Conservation (phyloP, 371 early-diverging fungal genomes). For the Haplosporangium sp. region DNA sequence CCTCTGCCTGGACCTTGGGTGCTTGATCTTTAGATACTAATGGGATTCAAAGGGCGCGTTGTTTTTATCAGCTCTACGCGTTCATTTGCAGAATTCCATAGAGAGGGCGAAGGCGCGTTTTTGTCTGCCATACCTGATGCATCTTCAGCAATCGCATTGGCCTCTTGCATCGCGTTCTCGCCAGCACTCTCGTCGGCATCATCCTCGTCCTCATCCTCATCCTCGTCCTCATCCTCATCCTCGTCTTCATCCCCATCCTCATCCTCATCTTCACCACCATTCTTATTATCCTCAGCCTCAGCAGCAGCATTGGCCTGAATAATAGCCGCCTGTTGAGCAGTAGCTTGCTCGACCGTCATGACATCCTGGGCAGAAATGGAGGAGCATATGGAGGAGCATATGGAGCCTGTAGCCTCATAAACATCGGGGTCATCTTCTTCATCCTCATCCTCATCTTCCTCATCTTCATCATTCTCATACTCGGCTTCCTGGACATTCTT, state of each 20-base stretch:
- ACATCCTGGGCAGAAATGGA: not conserved
- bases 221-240: constrained; percentile 4
- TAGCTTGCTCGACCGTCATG: constrained; percentile 13
- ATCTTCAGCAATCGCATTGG: not conserved
- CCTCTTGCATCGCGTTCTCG: constrained; percentile 8
- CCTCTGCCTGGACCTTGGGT: not conserved
- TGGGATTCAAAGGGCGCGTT: no score
- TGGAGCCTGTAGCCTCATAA: not conserved
- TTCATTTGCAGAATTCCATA: no score
- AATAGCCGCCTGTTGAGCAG: constrained; percentile 17
- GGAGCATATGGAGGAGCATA: not conserved
- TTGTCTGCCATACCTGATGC: constrained; percentile 1
- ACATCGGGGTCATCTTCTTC: constrained; percentile 10
- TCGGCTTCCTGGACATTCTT: not conserved
- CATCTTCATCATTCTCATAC: not conserved
- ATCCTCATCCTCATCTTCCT: constrained; percentile 3
- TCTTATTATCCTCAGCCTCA: not conserved
- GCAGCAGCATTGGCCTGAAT: constrained; percentile 10
- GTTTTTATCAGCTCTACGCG: no score
- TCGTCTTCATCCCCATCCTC: constrained; percentile 7
- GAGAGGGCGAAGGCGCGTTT: no score
- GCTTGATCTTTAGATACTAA: no score
- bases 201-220: not conserved
- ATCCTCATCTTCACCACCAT: not conserved
- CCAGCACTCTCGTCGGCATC: not conserved